Evolutionary conservation across 768 basidiomycete genomes (phyloP).

Genomic region (Hygrophorus russula): DNA sequence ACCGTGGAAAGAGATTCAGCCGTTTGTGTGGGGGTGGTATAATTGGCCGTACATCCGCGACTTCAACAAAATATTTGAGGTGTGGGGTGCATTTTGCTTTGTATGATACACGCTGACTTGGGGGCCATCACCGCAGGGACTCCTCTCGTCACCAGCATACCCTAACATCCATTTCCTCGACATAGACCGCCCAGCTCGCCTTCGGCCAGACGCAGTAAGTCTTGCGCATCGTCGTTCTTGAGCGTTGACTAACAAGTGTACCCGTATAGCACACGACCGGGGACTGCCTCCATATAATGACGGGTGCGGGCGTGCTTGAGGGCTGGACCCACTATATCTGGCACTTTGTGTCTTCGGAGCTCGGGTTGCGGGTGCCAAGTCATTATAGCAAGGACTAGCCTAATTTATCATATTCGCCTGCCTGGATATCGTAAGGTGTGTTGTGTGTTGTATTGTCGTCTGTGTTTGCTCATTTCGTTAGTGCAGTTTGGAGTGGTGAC

Average conservation of each 20-base stretch:
- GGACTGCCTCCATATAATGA: constrained; percentile 38
- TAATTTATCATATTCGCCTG: no score
- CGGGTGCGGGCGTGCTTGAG: constrained; percentile 37
- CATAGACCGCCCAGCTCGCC: constrained; percentile 49
- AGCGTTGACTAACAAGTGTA: not conserved
- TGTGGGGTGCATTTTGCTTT: constrained; percentile 15
- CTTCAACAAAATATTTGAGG: constrained; percentile 51
- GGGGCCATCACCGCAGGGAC: no score
- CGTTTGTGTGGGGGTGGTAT: constrained; percentile 39
- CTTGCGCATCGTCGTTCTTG: not conserved
- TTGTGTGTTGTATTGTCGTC: no score
- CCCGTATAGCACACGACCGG: constrained; percentile 25
- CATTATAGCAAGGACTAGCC: no score
- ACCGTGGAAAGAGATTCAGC: constrained; percentile 36
- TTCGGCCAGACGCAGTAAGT: constrained; percentile 58
- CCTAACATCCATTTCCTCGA: constrained; percentile 47
- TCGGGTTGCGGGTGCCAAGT: not conserved
- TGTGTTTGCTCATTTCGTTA: no score
- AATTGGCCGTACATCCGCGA: constrained; percentile 55
- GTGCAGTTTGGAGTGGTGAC: no score
- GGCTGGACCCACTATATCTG: constrained; percentile 41
- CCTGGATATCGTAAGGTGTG: no score
- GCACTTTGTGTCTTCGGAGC: constrained; percentile 28
- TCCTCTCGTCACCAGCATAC: constrained; percentile 33
- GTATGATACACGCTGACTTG: constrained; percentile 10